Evolutionary conservation across 352 stramenopile species (phyloP).

Genomic region (Phytophthora pluvialis): DNA sequence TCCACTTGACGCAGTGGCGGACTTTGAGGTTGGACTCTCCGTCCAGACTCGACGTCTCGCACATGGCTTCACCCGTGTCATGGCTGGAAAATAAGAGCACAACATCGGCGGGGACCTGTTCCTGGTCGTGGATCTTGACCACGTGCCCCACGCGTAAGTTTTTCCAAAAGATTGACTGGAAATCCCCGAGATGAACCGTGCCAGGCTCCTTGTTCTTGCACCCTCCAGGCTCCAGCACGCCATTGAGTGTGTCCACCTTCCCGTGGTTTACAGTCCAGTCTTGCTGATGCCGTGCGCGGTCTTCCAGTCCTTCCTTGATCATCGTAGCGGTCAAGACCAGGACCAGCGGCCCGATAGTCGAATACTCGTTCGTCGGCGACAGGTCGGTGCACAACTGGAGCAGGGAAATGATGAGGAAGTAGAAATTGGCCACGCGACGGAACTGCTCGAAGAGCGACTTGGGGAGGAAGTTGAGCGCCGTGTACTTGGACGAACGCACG

Average conservation of each 20-base stretch:
- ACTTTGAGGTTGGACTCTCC: conserved; percentile 88
- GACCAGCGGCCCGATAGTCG: conserved; percentile 79
- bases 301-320: conserved; percentile 88
- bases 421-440: conserved; percentile 95
- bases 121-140: conserved; percentile 86
- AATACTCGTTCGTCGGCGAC: conserved; percentile 90
- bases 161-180: conserved; percentile 82
- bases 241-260: conserved; percentile 46
- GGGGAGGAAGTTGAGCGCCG: conserved; percentile 94
- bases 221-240: conserved; percentile 5
- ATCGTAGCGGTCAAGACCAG: conserved; percentile 86
- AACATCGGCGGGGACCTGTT: conserved; percentile 93
- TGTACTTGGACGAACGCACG: conserved; percentile 95
- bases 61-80: conserved; percentile 73
- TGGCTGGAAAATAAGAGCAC: conserved; percentile 89
- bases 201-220: background rate
- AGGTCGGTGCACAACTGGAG: conserved; percentile 93
- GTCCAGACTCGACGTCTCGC: conserved; percentile 85
- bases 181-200: conserved; percentile 32
- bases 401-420: conserved; percentile 96
- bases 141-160: conserved; percentile 89
- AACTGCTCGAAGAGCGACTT: conserved; percentile 97
- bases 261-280: conserved; percentile 79
- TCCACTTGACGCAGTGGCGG: conserved; percentile 68
- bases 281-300: conserved; percentile 71